Percentiles rank a stretch among this genome's conserved stretches.
Evolutionary conservation across 805 yeast genomes (phyloP).

Genomic region (Metschnikowia amazonensis): DNA sequence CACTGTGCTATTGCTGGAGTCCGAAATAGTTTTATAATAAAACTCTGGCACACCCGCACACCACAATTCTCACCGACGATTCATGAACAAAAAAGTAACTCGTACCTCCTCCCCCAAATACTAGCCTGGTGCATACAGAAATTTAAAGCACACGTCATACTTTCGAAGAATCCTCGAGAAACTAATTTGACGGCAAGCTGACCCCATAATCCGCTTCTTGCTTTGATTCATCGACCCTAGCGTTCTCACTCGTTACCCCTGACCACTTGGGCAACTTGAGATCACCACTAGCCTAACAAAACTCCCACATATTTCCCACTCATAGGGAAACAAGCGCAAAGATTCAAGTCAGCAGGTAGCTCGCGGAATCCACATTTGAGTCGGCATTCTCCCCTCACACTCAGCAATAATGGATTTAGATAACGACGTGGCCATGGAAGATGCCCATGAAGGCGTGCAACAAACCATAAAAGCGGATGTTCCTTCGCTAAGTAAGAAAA

Average conservation of each 20-base stretch:
- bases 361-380: neutral
- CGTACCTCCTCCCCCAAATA: neutral
- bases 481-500: conserved; percentile 32
- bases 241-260: conserved; percentile 4
- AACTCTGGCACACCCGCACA: conserved; percentile 8
- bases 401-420: conserved; percentile 61
- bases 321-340: neutral
- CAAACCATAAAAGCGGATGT: conserved; percentile 29
- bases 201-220: neutral
- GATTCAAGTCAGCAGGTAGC: neutral
- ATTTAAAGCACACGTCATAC: neutral
- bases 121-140: conserved; percentile 2
- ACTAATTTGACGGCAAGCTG: neutral
- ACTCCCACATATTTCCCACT: neutral
- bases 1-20: conserved; percentile 1
- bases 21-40: conserved; percentile 3
- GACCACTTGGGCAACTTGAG: conserved; percentile 2
- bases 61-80: conserved; percentile 10
- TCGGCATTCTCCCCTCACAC: neutral
- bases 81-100: conserved; percentile 6
- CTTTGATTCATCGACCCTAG: neutral
- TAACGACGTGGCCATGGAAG: conserved; percentile 83
- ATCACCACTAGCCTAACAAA: neutral
- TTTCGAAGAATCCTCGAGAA: neutral
- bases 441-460: conserved; percentile 52